Evolutionary conservation across 306 rosid genomes (phyloP), one percentile per base, ranked within the genome.

Genomic region (Glycyrrhiza uralensis): DNA sequence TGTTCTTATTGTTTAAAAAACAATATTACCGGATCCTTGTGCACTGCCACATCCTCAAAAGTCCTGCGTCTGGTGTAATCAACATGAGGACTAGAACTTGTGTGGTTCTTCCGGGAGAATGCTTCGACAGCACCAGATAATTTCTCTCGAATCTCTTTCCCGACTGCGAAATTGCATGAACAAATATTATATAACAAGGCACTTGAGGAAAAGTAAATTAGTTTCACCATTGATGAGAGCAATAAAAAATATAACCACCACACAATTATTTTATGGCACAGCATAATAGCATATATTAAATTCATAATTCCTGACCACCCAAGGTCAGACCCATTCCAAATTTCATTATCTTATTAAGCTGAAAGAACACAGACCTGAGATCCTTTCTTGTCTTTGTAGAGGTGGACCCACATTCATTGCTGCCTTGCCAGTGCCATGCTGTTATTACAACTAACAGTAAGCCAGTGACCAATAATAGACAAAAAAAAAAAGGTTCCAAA

Each of bases 91-190:
- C 88, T 84, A 71, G 97, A 13, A 71, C 72, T 78, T 19, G 85
- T 24, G 17, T 72, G 84, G 71, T 87, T 90, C 82, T 88, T 89
- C 65, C 97, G 80, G 26, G 91, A 74, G 81, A 86, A 85, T 51
- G 82, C 88, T 85, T 95, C 99, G 76, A 87, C 93, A 22, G 93
- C 93, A 76, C 97, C 99, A 4, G 97, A 82, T 62, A 85, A 87
- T 81, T 90, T 85, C 66, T 91, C 99, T 74, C 96, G 89, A 69
- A 87, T 81, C 76, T 91, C 97, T 78, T 85, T 95, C 57, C 96
- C 97, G 72, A 75, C 99, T 95, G 80, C 79, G 50, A 78, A 62
- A 56, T 58, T 50, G 76, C 74, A 74, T 45, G 38, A 75, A 63
- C 72, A 76, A 61, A 59, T 41, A 77, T 74, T 44, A 74, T 63